Evolutionary conservation across 441 rosid species (phyloP), one percentile per base, ranked within the genome.

Genomic region (Adansonia gregorii): DNA sequence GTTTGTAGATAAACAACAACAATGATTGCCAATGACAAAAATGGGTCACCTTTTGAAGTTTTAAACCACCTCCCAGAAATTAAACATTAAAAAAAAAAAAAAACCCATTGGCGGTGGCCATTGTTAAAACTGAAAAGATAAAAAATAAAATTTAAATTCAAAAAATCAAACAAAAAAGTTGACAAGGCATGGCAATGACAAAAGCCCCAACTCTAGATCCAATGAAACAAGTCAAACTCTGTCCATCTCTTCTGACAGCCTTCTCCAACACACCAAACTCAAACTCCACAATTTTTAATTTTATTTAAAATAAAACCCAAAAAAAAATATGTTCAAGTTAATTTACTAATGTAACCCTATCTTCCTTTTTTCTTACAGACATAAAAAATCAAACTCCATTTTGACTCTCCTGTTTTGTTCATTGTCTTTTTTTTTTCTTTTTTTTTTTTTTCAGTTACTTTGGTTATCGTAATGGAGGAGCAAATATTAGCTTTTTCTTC

Each of bases 151-250:
- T 20, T 19, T 12, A 51, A 71, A 27, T 17, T 27, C 3, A 19
- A 64, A 56, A 76, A 71, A n/a, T 19, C 8, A 7, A 48, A 54
- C 43, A 17, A 41, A 56, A 48, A 52, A 31, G 15, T 27, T 48
- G 78, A 67, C 75, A 73, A 76, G 63, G 63, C 78, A 71, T 70
- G 58, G 70, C 68, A 67, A 48, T 27, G 43, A 27, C 43, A 61
- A 11, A 75, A 81, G 51, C 60, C 4, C 27, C 73, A 63, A 56
- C 22, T 19, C 35, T 10, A 68, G 41, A 68, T 68, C 56, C 73
- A 68, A 24, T 48, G 72, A 4, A 45, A 46, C 39, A 88, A 84
- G 89, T 88, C 89, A 86, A 86, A 88, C 59, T 67, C 77, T 74
- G 72, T 76, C 82, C 20, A 65, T 67, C 76, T 70, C 31, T 61